Percentiles rank a stretch among this genome's conserved stretches.
Conservation (phyloP, 805 yeast genomes). For the Lipomyces oligophaga region DNA sequence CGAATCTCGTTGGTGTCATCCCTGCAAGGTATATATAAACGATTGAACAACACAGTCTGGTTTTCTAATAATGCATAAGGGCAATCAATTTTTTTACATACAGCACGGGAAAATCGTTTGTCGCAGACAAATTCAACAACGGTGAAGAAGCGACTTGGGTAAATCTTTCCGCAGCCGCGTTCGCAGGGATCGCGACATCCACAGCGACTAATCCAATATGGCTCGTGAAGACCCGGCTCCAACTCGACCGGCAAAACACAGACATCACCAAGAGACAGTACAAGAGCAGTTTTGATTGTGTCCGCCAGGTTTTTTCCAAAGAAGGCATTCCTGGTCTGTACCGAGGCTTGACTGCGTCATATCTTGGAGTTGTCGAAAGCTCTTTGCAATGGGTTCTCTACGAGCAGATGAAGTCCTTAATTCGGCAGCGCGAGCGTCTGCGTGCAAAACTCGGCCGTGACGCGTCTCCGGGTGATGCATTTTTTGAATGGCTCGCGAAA, state of each 20-base stretch:
- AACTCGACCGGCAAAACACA: conserved; percentile 69
- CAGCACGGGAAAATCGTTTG: conserved; percentile 80
- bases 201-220: conserved; percentile 98
- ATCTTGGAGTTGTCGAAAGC: conserved; percentile 87
- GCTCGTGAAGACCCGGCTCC: conserved; percentile 92
- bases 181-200: conserved; percentile 90
- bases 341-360: conserved; percentile 90
- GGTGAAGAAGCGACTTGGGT: conserved; percentile 80
- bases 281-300: conserved; percentile 81
- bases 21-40: conserved; percentile 57
- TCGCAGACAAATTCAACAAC: conserved; percentile 62
- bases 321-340: conserved; percentile 84
- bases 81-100: conserved; percentile 94
- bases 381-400: conserved; percentile 95
- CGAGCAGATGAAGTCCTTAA: conserved; percentile 83
- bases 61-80: conserved; percentile 37
- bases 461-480: conserved; percentile 52
- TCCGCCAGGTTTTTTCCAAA: conserved; percentile 57
- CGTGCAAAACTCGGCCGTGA: conserved; percentile 36
- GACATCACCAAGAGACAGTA: conserved; percentile 52
- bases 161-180: conserved; percentile 79
- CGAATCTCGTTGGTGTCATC: conserved; percentile 93
- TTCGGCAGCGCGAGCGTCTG: conserved; percentile 47
- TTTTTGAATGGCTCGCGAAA: conserved; percentile 89
- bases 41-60: not conserved